Evolutionary conservation across 768 basidiomycete species (phyloP).

Genomic region (Arthromyces matolae): DNA sequence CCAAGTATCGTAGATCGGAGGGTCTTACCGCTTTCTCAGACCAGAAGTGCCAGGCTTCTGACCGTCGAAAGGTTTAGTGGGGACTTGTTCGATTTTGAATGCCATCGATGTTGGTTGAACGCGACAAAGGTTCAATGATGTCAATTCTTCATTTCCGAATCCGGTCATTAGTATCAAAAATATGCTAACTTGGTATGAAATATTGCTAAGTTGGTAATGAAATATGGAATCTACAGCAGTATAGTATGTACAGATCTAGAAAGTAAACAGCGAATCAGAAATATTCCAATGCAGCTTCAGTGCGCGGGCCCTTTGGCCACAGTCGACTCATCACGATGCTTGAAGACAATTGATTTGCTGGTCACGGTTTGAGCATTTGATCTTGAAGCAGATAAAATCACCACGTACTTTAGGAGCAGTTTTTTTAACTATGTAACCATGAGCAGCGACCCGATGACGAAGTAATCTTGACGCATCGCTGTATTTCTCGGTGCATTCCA

Average conservation of each 20-base stretch:
- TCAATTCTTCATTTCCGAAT: constrained; percentile 5
- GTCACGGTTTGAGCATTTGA: not conserved
- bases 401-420: constrained; percentile 17
- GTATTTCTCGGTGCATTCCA: constrained; percentile 15
- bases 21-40: constrained; percentile 81
- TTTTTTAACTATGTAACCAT: constrained; percentile 17
- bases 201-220: too few species aligned
- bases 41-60: constrained; percentile 99
- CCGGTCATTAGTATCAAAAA: not conserved
- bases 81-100: constrained; percentile 57
- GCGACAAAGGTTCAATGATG: constrained; percentile 9
- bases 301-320: too few species aligned
- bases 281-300: too few species aligned
- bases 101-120: constrained; percentile 32
- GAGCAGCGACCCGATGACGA: constrained; percentile 18
- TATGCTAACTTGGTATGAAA: not conserved
- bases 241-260: too few species aligned
- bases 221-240: too few species aligned
- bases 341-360: constrained; percentile 8
- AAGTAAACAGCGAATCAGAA: too few species aligned
- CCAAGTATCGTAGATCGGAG: constrained; percentile 15
- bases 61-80: constrained; percentile 85
- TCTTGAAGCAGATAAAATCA: not conserved
- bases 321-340: too few species aligned
- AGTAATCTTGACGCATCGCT: constrained; percentile 23